Percentiles rank a stretch among this genome's conserved stretches.
These are phyloP conservation scores for Phytophthora agathidicida DNA, from an alignment of 352 stramenopile genomes.

Conservation along the genomic window DNA sequence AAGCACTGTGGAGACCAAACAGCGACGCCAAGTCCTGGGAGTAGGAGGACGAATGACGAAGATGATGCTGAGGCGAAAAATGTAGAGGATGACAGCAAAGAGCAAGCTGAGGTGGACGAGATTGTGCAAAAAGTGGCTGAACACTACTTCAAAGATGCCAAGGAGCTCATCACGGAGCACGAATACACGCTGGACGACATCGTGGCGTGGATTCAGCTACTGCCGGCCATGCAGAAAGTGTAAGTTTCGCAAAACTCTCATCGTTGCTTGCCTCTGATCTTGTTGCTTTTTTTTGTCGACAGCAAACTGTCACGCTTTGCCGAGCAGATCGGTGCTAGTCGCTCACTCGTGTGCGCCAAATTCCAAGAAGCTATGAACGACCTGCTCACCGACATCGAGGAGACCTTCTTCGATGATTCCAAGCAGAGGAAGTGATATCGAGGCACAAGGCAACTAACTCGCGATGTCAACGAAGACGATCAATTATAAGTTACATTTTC, in stretches of 20 bases:
- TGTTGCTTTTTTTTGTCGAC: conserved; percentile 6
- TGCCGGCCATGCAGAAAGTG: conserved; percentile 85
- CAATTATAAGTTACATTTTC: conserved; percentile 44
- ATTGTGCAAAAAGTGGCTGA: conserved; percentile 80
- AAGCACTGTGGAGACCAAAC: conserved; percentile 39
- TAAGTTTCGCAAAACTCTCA: conserved; percentile 25
- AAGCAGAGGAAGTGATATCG: conserved; percentile 54
- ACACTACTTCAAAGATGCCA: conserved; percentile 82
- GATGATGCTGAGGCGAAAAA: conserved; percentile 31
- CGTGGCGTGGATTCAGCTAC: conserved; percentile 73
- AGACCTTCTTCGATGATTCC: conserved; percentile 56
- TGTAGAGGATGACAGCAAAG: conserved; percentile 59
- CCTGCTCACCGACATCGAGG: conserved; percentile 74
- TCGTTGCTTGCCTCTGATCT: neutral
- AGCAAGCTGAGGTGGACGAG: conserved; percentile 75
- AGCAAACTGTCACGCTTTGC: conserved; percentile 86
- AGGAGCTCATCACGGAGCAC: conserved; percentile 74
- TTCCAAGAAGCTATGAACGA: conserved; percentile 81
- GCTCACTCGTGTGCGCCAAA: conserved; percentile 62
- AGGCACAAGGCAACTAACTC: neutral
- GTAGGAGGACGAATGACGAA: conserved; percentile 25
- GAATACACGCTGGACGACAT: conserved; percentile 77
- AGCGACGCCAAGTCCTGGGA: conserved; percentile 12
- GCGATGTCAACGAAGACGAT: conserved; percentile 14
- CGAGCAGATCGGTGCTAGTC: conserved; percentile 70